Evolutionary conservation across 179 eudicot species (phyloP).

Genomic region (Spinacia oleracea): DNA sequence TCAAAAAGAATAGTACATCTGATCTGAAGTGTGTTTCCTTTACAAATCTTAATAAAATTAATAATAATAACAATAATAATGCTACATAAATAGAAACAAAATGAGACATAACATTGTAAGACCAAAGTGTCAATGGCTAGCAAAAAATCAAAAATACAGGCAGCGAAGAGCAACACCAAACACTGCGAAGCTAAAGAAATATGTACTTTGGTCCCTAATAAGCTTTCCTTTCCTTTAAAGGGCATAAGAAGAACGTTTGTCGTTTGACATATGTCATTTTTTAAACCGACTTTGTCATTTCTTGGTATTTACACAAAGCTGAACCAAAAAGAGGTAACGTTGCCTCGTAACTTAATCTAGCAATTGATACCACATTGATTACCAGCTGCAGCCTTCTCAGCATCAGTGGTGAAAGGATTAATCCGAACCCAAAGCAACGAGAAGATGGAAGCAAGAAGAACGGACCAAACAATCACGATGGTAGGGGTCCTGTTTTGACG

Average conservation of each 20-base stretch:
- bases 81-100: slow-evolving; percentile 27
- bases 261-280: too few relatives aligned
- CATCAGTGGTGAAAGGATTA: slow-evolving; percentile 58
- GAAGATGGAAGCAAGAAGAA: slow-evolving; percentile 81
- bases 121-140: background rate
- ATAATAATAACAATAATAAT: background rate
- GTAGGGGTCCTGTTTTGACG: slow-evolving; percentile 79
- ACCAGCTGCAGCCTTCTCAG: slow-evolving; percentile 30
- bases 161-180: background rate
- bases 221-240: background rate
- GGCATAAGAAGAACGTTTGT: slow-evolving; percentile 1
- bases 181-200: background rate
- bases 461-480: slow-evolving; percentile 83
- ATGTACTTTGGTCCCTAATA: slow-evolving; percentile 10
- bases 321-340: background rate
- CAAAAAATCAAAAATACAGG: slow-evolving; percentile 2
- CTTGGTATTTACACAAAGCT: slow-evolving; percentile 28
- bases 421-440: slow-evolving; percentile 84
- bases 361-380: slow-evolving; percentile 75
- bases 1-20: slow-evolving; percentile 22
- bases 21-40: slow-evolving; percentile 10
- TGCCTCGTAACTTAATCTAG: slow-evolving; percentile 22
- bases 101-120: slow-evolving; percentile 9
- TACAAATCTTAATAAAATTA: slow-evolving; percentile 17
- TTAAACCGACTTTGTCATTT: too few relatives aligned